Evolutionary conservation across 2,329 filamentous ascomycete genomes (phyloP).

Genomic region (Chalara sp.): DNA sequence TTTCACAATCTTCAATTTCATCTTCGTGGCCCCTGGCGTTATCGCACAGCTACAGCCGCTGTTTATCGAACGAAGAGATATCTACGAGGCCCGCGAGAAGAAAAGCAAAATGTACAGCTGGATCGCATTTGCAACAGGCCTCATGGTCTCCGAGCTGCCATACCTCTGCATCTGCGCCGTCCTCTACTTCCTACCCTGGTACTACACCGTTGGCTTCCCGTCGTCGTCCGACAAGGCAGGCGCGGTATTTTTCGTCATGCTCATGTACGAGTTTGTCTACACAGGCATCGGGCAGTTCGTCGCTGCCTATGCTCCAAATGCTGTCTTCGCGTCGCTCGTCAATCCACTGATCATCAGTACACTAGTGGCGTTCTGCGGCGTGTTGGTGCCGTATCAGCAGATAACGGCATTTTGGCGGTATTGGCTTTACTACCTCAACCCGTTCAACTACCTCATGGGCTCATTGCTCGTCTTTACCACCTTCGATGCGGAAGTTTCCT

Average conservation of each 20-base stretch:
- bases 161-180: conserved; percentile 38
- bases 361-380: conserved; percentile 66
- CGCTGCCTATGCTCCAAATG: conserved; percentile 56
- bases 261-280: conserved; percentile 34
- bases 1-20: conserved; percentile 57
- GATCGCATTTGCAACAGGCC: conserved; percentile 49
- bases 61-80: conserved; percentile 48
- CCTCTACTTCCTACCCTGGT: conserved; percentile 46
- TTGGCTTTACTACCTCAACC: conserved; percentile 45
- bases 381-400: conserved; percentile 65
- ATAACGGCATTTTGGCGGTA: conserved; percentile 58
- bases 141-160: conserved; percentile 40
- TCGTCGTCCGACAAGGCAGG: conserved; percentile 39
- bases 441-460: too few species aligned
- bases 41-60: conserved; percentile 53
- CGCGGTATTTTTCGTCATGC: conserved; percentile 45
- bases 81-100: conserved; percentile 52
- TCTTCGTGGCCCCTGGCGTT: conserved; percentile 53
- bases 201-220: conserved; percentile 50
- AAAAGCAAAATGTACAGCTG: conserved; percentile 56
- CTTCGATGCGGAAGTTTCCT: too few species aligned
- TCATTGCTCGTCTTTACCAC: too few species aligned
- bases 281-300: conserved; percentile 56
- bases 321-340: conserved; percentile 49
- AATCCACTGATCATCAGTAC: conserved; percentile 50